A percentile compares a stretch with the other conserved stretches of the same genome.
Conservation (phyloP, 1,139 yeast species). For the Sugiyamaella paludigena region DNA sequence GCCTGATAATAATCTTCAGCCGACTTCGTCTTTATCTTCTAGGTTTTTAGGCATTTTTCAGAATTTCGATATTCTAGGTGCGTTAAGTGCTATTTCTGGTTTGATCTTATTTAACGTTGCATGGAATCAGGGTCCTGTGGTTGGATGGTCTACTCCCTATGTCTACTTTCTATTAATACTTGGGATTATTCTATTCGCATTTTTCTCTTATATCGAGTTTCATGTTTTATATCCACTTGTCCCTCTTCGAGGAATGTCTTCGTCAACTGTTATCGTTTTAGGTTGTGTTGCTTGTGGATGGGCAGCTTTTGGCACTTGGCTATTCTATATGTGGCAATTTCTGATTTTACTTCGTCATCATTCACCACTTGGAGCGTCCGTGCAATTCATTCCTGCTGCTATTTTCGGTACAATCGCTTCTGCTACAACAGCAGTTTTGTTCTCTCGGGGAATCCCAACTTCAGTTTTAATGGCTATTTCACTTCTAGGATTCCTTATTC, state of each 20-base stretch:
- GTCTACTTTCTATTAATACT: constrained; percentile 51
- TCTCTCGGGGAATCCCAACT: constrained; percentile 38
- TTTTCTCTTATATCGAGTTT: constrained; percentile 42
- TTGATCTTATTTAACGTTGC: constrained; percentile 53
- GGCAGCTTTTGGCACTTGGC: constrained; percentile 62
- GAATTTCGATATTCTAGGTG: constrained; percentile 50
- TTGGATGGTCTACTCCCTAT: constrained; percentile 54
- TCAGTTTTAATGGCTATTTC: constrained; percentile 47
- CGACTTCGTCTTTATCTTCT: constrained; percentile 12
- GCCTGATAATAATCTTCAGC: constrained; percentile 37
- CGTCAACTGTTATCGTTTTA: constrained; percentile 47
- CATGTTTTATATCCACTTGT: constrained; percentile 45
- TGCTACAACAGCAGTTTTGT: constrained; percentile 42
- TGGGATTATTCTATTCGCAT: constrained; percentile 43
- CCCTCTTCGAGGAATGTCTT: constrained; percentile 44
- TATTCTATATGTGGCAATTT: constrained; percentile 47
- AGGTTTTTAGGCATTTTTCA: constrained; percentile 15
- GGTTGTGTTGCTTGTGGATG: constrained; percentile 56
- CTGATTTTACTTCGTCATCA: constrained; percentile 37
- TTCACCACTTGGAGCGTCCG: constrained; percentile 42
- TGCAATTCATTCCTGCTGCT: constrained; percentile 35
- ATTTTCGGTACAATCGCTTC: constrained; percentile 51
- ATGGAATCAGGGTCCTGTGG: constrained; percentile 62
- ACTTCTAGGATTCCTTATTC: constrained; percentile 46
- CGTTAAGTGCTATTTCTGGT: constrained; percentile 48